A percentile compares a stretch with the other conserved stretches of the same genome.
phyloP scores from a whole-genome alignment of 2,329 filamentous ascomycete species.

The Hirsutella minnesotensis region DNA sequence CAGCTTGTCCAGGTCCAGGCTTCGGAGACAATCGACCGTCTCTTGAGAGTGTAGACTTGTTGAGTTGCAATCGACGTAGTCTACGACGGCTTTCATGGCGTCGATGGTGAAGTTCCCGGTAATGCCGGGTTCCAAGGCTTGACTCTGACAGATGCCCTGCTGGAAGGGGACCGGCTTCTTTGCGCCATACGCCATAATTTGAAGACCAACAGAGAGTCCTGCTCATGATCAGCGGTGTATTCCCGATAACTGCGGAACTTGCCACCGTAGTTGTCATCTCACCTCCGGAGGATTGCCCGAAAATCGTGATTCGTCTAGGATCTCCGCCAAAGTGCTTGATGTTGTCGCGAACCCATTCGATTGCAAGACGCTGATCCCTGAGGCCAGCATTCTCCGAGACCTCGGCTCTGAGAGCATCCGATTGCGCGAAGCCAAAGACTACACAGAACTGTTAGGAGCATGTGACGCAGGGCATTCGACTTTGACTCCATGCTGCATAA shows the following conservation, averaged over 20 bases:
- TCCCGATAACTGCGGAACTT: too few relatives aligned
- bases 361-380: constrained; percentile 36
- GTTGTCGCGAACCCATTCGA: constrained; percentile 43
- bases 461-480: too few relatives aligned
- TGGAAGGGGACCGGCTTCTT: constrained; percentile 30
- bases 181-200: constrained; percentile 36
- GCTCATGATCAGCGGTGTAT: neutral
- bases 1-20: constrained; percentile 27
- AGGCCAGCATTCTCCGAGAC: constrained; percentile 32
- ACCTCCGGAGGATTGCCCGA: constrained; percentile 19
- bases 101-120: constrained; percentile 33
- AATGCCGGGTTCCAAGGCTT: constrained; percentile 38
- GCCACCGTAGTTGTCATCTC: too few relatives aligned
- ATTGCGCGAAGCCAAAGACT: constrained; percentile 17
- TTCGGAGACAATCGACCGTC: constrained; percentile 34
- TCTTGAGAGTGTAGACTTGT: constrained; percentile 26
- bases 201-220: constrained; percentile 30
- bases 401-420: constrained; percentile 9
- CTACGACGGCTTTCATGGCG: constrained; percentile 30
- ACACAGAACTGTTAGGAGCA: too few relatives aligned
- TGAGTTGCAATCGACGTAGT: constrained; percentile 29
- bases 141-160: constrained; percentile 32
- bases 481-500: too few relatives aligned
- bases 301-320: constrained; percentile 43
- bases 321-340: constrained; percentile 55